Conservation (phyloP, 2,329 filamentous ascomycete genomes). For the Colletotrichum endophyticum region DNA sequence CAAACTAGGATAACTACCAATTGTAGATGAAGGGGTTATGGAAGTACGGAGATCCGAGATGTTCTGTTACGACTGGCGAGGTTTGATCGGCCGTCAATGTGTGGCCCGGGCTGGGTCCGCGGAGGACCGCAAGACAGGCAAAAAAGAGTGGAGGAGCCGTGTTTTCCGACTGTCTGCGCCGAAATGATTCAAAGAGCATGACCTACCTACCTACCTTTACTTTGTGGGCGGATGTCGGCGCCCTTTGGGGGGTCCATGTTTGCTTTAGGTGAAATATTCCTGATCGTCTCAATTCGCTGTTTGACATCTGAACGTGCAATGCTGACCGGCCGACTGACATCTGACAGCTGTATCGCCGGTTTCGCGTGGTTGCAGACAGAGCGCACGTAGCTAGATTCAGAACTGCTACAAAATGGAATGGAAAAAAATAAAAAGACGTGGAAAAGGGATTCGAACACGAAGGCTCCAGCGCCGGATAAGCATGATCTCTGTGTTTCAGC, state of each 20-base stretch:
- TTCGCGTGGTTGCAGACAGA: background rate
- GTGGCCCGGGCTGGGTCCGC: background rate
- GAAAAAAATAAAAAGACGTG: background rate
- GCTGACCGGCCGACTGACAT: background rate
- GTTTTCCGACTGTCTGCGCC: background rate
- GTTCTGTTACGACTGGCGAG: background rate
- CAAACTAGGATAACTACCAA: background rate
- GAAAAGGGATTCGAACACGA: background rate
- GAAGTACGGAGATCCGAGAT: background rate
- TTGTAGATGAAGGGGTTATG: background rate
- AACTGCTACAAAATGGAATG: background rate
- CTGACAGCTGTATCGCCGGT: background rate
- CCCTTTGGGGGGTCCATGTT: background rate
- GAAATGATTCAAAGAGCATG: background rate
- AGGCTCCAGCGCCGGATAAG: background rate
- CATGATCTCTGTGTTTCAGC: background rate
- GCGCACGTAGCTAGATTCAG: too few species aligned
- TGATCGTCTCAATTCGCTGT: background rate
- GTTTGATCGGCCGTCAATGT: background rate
- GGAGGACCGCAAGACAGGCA: background rate
- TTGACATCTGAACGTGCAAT: background rate
- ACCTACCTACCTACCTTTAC: background rate
- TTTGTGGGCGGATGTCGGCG: background rate
- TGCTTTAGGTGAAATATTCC: background rate
- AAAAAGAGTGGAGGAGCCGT: background rate